Base-by-base conservation (phyloP, 2,329 filamentous ascomycete genomes). In the Lizonia empirigonia region DNA sequence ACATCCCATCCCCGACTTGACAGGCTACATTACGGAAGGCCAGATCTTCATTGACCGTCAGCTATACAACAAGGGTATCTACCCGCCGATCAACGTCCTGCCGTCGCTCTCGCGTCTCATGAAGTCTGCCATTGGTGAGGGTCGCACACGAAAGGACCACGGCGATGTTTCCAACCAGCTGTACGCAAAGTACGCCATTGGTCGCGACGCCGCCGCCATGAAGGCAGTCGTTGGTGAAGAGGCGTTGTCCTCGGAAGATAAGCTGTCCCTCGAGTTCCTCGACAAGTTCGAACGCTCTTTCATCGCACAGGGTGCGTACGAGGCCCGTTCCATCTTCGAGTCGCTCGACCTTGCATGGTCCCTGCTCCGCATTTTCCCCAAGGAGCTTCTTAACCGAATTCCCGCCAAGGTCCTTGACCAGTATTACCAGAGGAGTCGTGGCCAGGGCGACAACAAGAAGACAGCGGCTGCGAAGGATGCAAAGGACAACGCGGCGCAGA, bases 181-280 rank as follows among this genome's bases (percentile, higher is more conserved):
- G 60, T 99, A 99, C 76, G 94, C 94, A 78, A 99, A 99, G 80
- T 99, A 99, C 75, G 94, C 94, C 76, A 97, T 99, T 73, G 94
- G 94, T 73, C 92, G 93, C 83, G 94, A 99, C 70, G 94, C 94
- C 16, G 93, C 95, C 29, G 89, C 91, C 74, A 99, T 99, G 94
- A 99, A 97, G 82, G 94, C 94, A 55, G 94, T 99, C 75, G 94
- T 99, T 53, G 94, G 94, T 79, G 95, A 99, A 78, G 94, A 99
- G 76, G 94, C 94, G 26, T 78, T 99, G 70, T 96, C 91, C 22
- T 84, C 89, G 46, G 94, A 99, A 78, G 94, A 99, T 79, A 97
- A 97, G 81, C 85, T 97, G 51, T 96, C 93, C 7, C 85, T 99
- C 29, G 94, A 99, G 76, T 99, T 99, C 82, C 80, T 99, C 66